Percentiles rank a stretch among this genome's conserved stretches.
Evolutionary conservation across 768 basidiomycete genomes (phyloP).

Genomic region (Chalciporus pseudorubinellus): DNA sequence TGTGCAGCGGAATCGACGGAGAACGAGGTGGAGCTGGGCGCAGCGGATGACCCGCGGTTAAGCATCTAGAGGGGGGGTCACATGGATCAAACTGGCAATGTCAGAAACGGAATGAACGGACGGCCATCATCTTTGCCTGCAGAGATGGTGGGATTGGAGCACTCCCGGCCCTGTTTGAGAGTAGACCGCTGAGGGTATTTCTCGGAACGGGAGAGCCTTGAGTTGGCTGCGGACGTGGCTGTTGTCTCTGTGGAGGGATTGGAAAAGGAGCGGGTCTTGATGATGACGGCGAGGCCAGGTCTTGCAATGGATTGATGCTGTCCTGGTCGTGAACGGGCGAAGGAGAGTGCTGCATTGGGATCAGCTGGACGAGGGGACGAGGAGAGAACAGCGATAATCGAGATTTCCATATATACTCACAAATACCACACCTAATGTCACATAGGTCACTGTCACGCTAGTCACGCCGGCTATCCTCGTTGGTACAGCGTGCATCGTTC

Average conservation of each 20-base stretch:
- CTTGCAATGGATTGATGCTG: not conserved
- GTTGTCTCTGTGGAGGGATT: conserved; percentile 7
- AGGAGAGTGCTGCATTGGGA: conserved; percentile 21
- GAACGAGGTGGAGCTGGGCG: conserved; percentile 25
- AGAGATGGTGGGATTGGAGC: conserved; percentile 85
- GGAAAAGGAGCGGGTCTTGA: conserved; percentile 3
- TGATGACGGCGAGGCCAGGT: not conserved
- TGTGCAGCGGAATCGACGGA: conserved; percentile 42
- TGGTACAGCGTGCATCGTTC: conserved; percentile 6
- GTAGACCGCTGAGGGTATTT: conserved; percentile 39
- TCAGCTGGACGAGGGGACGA: conserved; percentile 3
- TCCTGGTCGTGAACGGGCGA: conserved; percentile 14
- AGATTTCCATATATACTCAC: conserved; percentile 35
- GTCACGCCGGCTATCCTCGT: not conserved
- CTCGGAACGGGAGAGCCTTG: conserved; percentile 17
- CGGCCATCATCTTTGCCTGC: conserved; percentile 92
- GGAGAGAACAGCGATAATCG: conserved; percentile 31
- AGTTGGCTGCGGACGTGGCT: conserved; percentile 14
- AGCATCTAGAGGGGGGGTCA: conserved; percentile 42
- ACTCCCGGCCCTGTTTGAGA: conserved; percentile 41
- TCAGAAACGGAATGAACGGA: conserved; percentile 36
- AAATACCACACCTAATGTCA: not conserved
- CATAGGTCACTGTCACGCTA: not conserved
- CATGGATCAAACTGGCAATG: conserved; percentile 15
- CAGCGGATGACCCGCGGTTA: conserved; percentile 35